A percentile compares a stretch with the other conserved stretches of the same genome.
Evolutionary conservation across 352 stramenopile species (phyloP).

Genomic region (Elongisporangium undulatum): DNA sequence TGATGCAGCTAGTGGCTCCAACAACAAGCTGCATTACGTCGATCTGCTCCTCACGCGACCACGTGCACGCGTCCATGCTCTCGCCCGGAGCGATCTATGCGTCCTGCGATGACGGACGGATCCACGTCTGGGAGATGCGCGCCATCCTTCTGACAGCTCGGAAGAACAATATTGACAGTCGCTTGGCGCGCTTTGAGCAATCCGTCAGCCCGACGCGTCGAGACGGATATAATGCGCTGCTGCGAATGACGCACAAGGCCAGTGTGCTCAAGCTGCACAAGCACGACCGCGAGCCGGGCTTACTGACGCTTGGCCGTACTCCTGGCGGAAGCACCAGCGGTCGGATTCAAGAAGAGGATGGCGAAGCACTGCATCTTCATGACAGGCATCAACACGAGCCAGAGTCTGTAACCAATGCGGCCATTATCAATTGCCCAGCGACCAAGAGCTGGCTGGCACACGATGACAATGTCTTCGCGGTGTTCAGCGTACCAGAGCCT

Average conservation of each 20-base stretch:
- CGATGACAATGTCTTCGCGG: conserved; percentile 19
- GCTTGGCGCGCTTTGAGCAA: conserved; percentile 12
- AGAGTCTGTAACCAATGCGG: background rate
- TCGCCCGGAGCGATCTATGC: background rate
- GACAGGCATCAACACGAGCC: too few relatives aligned
- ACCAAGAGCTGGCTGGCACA: conserved; percentile 43
- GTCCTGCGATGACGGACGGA: conserved; percentile 6
- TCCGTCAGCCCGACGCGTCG: conserved; percentile 1
- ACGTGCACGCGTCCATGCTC: conserved; percentile 10
- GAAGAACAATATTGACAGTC: conserved; percentile 5
- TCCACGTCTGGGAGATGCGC: conserved; percentile 21
- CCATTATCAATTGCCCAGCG: conserved; percentile 16
- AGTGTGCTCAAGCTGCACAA: conserved; percentile 18
- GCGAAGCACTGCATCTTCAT: too few relatives aligned
- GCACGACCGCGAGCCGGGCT: conserved; percentile 11
- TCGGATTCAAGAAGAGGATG: background rate
- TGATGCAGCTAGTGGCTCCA: conserved; percentile 22
- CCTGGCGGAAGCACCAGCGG: background rate
- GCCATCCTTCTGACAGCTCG: conserved; percentile 12
- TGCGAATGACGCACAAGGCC: conserved; percentile 23
- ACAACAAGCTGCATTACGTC: conserved; percentile 10
- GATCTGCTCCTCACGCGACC: conserved; percentile 20
- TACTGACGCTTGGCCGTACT: background rate
- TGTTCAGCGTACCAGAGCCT: conserved; percentile 31
- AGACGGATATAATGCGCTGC: conserved; percentile 20